These are phyloP conservation scores for Pezicula carpinea DNA, from an alignment of 2,329 filamentous ascomycete genomes.

Conservation along the genomic window DNA sequence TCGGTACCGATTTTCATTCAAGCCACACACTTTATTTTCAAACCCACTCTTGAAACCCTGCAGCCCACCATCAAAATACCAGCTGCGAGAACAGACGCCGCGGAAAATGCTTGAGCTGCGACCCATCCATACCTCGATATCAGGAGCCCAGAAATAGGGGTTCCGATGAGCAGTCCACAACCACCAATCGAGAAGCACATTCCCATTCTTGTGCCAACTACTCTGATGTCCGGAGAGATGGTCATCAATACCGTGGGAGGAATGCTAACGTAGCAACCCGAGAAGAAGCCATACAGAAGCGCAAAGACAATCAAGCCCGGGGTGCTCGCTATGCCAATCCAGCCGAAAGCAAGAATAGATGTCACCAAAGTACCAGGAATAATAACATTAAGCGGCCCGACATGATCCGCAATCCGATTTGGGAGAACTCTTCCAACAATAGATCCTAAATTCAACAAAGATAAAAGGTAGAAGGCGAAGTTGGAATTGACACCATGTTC, in stretches of 20 bases:
- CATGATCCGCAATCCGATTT: conserved; percentile 12
- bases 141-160: conserved; percentile 3
- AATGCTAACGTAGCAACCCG: conserved; percentile 13
- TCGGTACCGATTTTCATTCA: not conserved
- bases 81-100: not conserved
- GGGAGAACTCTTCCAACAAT: conserved; percentile 17
- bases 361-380: conserved; percentile 9
- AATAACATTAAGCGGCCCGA: conserved; percentile 30
- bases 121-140: not conserved
- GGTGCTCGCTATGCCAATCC: conserved; percentile 9
- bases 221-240: conserved; percentile 5
- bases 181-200: conserved; percentile 9
- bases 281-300: conserved; percentile 15
- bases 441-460: conserved; percentile 15
- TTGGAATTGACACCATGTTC: conserved; percentile 7
- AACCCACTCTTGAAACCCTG: not conserved
- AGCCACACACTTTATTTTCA: not conserved
- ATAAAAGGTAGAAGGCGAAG: conserved; percentile 17
- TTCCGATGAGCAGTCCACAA: conserved; percentile 10
- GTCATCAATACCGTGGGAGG: conserved; percentile 10
- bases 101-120: not conserved
- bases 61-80: not conserved
- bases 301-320: conserved; percentile 10
- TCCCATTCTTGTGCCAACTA: conserved; percentile 11
- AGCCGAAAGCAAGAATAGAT: conserved; percentile 8